Evolutionary conservation across 2,329 filamentous ascomycete genomes (phyloP).

Genomic region (Xylariaceae sp.): DNA sequence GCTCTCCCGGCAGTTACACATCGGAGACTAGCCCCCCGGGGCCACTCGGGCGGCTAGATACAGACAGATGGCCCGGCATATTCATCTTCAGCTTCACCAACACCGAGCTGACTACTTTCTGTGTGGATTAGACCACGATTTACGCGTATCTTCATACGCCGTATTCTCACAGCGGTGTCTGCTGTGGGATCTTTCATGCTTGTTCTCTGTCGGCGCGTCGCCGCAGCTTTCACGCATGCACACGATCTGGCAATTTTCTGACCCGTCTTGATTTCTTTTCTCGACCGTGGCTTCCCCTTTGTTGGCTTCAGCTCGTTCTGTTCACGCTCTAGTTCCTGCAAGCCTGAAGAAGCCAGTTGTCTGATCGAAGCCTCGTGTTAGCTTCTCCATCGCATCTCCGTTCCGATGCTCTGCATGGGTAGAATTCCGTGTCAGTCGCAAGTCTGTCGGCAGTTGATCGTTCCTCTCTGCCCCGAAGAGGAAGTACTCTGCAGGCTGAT

Average conservation of each 20-base stretch:
- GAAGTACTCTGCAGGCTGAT: neutral
- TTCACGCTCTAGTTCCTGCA: neutral
- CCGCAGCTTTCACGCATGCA: neutral
- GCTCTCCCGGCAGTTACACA: too few species aligned
- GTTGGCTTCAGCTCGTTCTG: neutral
- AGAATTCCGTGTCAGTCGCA: neutral
- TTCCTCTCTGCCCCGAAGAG: neutral
- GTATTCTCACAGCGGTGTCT: neutral
- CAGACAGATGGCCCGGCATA: neutral
- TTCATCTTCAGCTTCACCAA: neutral
- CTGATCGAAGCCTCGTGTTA: neutral
- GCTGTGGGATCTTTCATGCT: neutral
- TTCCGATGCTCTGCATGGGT: neutral
- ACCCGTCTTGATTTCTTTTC: neutral
- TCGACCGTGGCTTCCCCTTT: neutral
- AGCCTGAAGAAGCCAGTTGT: neutral
- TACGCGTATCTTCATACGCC: neutral
- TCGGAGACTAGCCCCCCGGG: too few species aligned
- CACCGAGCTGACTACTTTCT: neutral
- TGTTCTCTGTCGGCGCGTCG: neutral
- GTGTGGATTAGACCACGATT: neutral
- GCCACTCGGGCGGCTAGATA: too few species aligned
- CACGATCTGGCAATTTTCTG: neutral
- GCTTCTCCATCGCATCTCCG: neutral
- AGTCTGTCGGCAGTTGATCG: neutral